phyloP scores from a whole-genome alignment of 2,329 filamentous ascomycete species.

The Pyrenochaeta sp. region DNA sequence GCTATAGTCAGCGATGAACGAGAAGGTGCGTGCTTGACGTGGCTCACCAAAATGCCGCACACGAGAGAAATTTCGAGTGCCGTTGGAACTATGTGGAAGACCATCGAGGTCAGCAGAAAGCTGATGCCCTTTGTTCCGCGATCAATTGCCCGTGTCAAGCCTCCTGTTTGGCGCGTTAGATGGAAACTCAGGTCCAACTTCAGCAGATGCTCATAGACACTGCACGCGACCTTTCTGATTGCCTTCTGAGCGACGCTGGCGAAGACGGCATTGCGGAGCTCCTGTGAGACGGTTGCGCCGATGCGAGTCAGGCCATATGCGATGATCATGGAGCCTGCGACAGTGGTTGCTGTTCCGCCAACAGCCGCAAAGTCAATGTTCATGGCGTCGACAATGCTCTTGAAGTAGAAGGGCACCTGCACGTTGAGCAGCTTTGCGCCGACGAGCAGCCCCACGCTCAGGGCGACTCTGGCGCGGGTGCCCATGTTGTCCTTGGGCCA shows the following conservation, averaged over 20 bases:
- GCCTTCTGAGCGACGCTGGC: conserved; percentile 97
- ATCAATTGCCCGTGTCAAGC: conserved; percentile 91
- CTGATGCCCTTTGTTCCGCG: conserved; percentile 98
- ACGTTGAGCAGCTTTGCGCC: conserved; percentile 94
- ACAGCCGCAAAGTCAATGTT: conserved; percentile 89
- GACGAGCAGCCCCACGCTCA: conserved; percentile 83
- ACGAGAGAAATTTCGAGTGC: conserved; percentile 94
- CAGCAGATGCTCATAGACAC: conserved; percentile 90
- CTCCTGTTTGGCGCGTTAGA: conserved; percentile 91
- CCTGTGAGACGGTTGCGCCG: conserved; percentile 87
- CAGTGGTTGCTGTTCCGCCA: conserved; percentile 87
- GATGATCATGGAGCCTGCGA: conserved; percentile 91
- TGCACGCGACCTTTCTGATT: conserved; percentile 86
- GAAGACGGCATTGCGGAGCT: conserved; percentile 94
- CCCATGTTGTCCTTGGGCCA: conserved; percentile 91
- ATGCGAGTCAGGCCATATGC: conserved; percentile 88
- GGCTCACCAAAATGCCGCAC: conserved; percentile 79
- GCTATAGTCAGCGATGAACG: conserved; percentile 12
- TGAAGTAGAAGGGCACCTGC: conserved; percentile 99
- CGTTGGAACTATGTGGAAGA: conserved; percentile 95
- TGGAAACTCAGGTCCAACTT: conserved; percentile 93
- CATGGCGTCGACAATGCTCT: conserved; percentile 96
- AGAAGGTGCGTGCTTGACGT: not conserved
- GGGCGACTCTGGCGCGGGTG: conserved; percentile 82
- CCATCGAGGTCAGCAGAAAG: conserved; percentile 96